Conservation (phyloP, 2,329 filamentous ascomycete species). For the Colletotrichum somersetense region DNA sequence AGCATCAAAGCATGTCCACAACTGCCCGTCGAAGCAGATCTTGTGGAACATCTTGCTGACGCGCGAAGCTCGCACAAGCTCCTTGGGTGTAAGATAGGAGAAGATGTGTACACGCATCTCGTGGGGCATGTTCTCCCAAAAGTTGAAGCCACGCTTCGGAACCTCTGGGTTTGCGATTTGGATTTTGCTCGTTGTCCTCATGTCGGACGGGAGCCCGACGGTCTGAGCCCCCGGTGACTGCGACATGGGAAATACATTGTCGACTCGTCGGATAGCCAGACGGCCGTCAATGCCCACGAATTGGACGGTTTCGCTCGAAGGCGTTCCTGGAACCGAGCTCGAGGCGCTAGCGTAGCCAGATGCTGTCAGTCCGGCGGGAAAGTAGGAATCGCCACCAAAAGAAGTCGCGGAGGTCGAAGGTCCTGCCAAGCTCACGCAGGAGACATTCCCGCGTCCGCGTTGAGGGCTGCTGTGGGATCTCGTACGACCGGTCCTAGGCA, state of each 20-base stretch:
- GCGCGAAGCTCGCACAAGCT: slow-evolving; percentile 82
- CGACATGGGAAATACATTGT: slow-evolving; percentile 57
- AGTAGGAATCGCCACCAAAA: slow-evolving; percentile 47
- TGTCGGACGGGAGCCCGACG: slow-evolving; percentile 73
- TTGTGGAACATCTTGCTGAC: slow-evolving; percentile 84
- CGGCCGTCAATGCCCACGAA: slow-evolving; percentile 59
- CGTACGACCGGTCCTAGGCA: slow-evolving; percentile 73
- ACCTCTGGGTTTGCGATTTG: slow-evolving; percentile 39
- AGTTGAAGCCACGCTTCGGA: slow-evolving; percentile 61
- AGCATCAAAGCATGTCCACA: slow-evolving; percentile 89
- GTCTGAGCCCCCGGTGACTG: slow-evolving; percentile 56
- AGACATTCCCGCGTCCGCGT: slow-evolving; percentile 64
- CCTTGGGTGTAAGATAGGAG: slow-evolving; percentile 79
- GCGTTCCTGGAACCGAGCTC: slow-evolving; percentile 55
- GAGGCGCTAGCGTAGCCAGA: slow-evolving; percentile 50
- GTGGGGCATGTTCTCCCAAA: slow-evolving; percentile 85
- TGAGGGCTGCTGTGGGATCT: slow-evolving; percentile 78
- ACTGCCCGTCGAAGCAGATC: slow-evolving; percentile 92
- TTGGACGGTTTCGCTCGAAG: slow-evolving; percentile 55
- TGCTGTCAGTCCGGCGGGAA: slow-evolving; percentile 46
- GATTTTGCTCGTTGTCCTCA: slow-evolving; percentile 48
- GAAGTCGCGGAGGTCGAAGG: slow-evolving; percentile 49
- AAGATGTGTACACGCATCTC: slow-evolving; percentile 87
- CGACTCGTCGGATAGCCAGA: slow-evolving; percentile 68
- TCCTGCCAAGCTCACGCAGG: slow-evolving; percentile 66